phyloP scores from a whole-genome alignment of 768 basidiomycete species.

The Wakefieldia striispora region DNA sequence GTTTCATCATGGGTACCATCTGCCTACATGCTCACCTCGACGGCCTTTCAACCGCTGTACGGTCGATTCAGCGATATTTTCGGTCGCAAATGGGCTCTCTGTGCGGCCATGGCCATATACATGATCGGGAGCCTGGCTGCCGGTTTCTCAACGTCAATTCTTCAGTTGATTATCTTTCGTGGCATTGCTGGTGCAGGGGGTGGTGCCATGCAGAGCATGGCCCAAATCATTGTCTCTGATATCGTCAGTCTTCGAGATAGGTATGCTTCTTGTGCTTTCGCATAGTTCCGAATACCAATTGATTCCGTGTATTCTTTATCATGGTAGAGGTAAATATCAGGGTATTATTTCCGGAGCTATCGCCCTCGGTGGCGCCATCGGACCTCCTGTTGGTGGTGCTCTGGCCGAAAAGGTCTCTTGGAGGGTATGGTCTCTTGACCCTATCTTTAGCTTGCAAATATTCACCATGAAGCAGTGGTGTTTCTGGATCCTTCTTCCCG shows the following conservation, averaged over 20 bases:
- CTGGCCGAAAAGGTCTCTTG: slow-evolving; percentile 61
- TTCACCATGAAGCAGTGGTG: slow-evolving; percentile 50
- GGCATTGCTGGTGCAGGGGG: slow-evolving; percentile 70
- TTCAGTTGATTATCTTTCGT: slow-evolving; percentile 67
- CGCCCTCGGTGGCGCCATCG: slow-evolving; percentile 57
- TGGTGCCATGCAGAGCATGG: slow-evolving; percentile 66
- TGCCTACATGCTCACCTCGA: slow-evolving; percentile 63
- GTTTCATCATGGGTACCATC: slow-evolving; percentile 66
- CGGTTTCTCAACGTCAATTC: slow-evolving; percentile 64
- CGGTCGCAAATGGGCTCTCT: slow-evolving; percentile 60
- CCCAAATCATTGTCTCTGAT: slow-evolving; percentile 71
- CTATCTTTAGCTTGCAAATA: not conserved
- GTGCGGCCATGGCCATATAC: slow-evolving; percentile 56
- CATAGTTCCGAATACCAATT: not conserved
- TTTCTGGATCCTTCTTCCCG: slow-evolving; percentile 70
- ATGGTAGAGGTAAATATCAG: slow-evolving; percentile 66
- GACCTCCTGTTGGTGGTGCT: slow-evolving; percentile 67
- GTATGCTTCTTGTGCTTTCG: slow-evolving; percentile 29
- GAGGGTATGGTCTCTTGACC: slow-evolving; percentile 42
- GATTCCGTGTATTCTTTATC: not conserved
- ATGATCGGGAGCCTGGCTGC: slow-evolving; percentile 63
- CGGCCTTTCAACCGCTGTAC: slow-evolving; percentile 41
- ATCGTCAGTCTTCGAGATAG: slow-evolving; percentile 68
- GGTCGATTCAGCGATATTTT: slow-evolving; percentile 68
- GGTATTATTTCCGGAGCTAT: slow-evolving; percentile 65